phyloP scores from a whole-genome alignment of 2,329 filamentous ascomycete genomes.

The Sporothrix pallida region DNA sequence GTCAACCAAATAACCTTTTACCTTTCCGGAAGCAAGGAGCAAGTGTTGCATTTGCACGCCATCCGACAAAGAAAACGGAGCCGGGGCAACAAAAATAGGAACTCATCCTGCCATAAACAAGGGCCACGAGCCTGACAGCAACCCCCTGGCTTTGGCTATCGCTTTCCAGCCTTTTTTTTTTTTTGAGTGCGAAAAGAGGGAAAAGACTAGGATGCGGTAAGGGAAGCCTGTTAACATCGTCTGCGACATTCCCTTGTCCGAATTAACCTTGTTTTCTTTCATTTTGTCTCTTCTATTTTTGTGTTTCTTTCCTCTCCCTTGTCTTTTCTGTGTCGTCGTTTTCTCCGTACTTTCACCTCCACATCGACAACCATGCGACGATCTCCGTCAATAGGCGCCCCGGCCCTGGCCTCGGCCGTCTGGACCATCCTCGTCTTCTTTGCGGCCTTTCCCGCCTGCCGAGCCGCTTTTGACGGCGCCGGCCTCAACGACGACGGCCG shows the following conservation, averaged over 20 bases:
- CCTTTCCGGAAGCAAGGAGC: constrained; percentile 29
- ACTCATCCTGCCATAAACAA: background rate
- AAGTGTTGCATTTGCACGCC: background rate
- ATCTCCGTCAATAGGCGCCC: constrained; percentile 6
- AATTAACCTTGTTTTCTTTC: background rate
- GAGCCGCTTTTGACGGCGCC: background rate
- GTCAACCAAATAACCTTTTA: constrained; percentile 8
- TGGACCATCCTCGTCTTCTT: background rate
- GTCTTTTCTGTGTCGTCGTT: background rate
- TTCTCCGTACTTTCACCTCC: background rate
- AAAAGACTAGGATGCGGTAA: constrained; percentile 1
- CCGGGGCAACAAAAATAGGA: background rate
- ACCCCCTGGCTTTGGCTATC: background rate
- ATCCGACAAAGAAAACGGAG: constrained; percentile 24
- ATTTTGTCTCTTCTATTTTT: background rate
- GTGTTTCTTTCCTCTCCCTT: background rate
- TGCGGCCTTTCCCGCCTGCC: background rate
- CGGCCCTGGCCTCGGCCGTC: background rate
- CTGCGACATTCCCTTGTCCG: background rate
- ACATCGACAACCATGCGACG: constrained; percentile 17
- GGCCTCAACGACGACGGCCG: background rate
- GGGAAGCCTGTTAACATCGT: background rate
- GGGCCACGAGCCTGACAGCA: constrained; percentile 5
- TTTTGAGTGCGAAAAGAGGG: no score
- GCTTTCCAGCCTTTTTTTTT: background rate